Percentiles rank a stretch among this genome's conserved stretches.
Conservation (phyloP, 2,329 filamentous ascomycete genomes). For the Dryadomyces quercus-mongolicae region DNA sequence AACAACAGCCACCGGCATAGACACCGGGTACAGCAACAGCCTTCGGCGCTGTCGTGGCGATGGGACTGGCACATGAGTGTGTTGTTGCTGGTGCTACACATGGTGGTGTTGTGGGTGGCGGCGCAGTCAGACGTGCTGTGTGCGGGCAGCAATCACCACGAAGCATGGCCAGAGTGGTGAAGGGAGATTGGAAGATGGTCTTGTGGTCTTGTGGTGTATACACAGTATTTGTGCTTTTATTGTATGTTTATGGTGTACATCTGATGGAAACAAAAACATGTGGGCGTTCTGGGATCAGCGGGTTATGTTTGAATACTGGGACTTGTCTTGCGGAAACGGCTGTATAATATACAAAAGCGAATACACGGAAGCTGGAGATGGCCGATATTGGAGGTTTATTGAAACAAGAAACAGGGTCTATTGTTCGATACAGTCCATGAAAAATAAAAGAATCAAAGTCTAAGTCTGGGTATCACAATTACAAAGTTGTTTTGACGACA, state of each 20-base stretch:
- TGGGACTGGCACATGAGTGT: slow-evolving; percentile 23
- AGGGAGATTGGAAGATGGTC: not conserved
- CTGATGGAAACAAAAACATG: too few relatives aligned
- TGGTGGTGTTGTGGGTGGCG: slow-evolving; percentile 19
- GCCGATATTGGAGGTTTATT: too few relatives aligned
- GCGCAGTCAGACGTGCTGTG: slow-evolving; percentile 21
- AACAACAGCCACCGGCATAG: too few relatives aligned
- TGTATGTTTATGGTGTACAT: not conserved
- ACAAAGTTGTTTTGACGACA: too few relatives aligned
- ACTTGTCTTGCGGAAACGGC: too few relatives aligned
- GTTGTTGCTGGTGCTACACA: slow-evolving; percentile 22
- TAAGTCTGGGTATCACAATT: not conserved
- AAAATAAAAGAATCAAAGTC: not conserved
- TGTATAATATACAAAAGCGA: too few relatives aligned
- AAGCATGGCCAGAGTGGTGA: slow-evolving; percentile 13
- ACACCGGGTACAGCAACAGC: not conserved
- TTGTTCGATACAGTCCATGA: too few relatives aligned
- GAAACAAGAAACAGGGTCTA: too few relatives aligned
- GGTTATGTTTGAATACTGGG: too few relatives aligned
- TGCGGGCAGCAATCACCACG: slow-evolving; percentile 9
- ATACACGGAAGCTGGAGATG: not conserved
- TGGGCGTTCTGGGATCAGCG: too few relatives aligned
- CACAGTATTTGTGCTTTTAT: not conserved
- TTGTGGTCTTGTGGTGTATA: too few relatives aligned
- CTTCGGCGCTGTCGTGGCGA: slow-evolving; percentile 9